Evolutionary conservation across 768 basidiomycete species (phyloP).

Genomic region (Trametes maxima): DNA sequence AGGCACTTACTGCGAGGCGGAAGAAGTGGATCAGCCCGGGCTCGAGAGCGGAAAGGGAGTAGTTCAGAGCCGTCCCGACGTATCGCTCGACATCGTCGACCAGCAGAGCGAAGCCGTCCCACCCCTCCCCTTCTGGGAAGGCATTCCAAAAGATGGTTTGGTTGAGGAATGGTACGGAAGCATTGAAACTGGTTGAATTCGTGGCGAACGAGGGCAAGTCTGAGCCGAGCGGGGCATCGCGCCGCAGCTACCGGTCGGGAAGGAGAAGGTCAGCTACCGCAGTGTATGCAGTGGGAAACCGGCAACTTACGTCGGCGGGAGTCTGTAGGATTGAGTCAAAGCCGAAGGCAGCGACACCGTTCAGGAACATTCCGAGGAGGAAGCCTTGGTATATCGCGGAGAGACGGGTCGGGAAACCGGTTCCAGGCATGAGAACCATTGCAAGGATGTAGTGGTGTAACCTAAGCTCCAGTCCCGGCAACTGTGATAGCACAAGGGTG

Average conservation of each 20-base stretch:
- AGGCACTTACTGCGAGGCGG: constrained; percentile 67
- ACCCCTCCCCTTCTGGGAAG: constrained; percentile 43
- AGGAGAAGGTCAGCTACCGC: constrained; percentile 14
- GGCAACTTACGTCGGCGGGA: constrained; percentile 55
- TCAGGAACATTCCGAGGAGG: constrained; percentile 79
- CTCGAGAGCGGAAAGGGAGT: constrained; percentile 64
- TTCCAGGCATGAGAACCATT: constrained; percentile 73
- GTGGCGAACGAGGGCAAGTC: constrained; percentile 72
- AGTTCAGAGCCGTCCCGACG: constrained; percentile 69
- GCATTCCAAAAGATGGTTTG: constrained; percentile 41
- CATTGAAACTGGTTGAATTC: constrained; percentile 68
- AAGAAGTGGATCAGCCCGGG: constrained; percentile 72
- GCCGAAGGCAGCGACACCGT: constrained; percentile 78
- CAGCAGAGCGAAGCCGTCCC: constrained; percentile 78
- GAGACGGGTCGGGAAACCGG: constrained; percentile 78
- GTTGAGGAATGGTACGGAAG: constrained; percentile 49
- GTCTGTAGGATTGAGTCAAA: constrained; percentile 83
- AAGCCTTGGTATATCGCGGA: constrained; percentile 83
- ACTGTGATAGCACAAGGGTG: constrained; percentile 62
- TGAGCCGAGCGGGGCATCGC: constrained; percentile 72
- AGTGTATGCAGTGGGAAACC: not conserved
- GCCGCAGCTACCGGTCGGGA: constrained; percentile 54
- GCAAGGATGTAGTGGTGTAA: constrained; percentile 85
- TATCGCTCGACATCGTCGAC: constrained; percentile 89
- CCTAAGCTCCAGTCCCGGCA: constrained; percentile 71